These are phyloP conservation scores for Russula compacta DNA, from an alignment of 768 basidiomycete species.

Conservation along the genomic window DNA sequence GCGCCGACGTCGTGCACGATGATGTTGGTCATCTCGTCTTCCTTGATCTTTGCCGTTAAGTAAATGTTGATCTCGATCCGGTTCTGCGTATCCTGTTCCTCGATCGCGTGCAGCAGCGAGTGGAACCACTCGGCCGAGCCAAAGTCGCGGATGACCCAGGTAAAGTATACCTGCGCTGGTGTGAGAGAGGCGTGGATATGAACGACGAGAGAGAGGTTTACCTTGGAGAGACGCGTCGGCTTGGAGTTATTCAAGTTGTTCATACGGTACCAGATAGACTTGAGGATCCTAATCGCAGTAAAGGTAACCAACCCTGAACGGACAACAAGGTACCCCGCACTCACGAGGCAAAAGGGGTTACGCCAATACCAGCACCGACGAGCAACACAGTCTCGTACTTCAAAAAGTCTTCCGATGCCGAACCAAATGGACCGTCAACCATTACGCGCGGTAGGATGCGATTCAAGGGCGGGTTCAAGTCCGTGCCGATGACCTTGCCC, in stretches of 20 bases:
- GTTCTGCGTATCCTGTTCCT: conserved; percentile 81
- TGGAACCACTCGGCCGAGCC: conserved; percentile 91
- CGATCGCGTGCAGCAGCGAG: conserved; percentile 84
- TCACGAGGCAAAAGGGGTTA: conserved; percentile 93
- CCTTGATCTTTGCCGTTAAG: conserved; percentile 82
- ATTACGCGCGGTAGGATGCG: conserved; percentile 81
- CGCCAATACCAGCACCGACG: conserved; percentile 92
- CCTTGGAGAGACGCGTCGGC: conserved; percentile 80
- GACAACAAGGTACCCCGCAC: conserved; percentile 29
- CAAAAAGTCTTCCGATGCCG: conserved; percentile 83
- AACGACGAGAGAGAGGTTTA: conserved; percentile 19
- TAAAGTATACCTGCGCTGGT: conserved; percentile 60
- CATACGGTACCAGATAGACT: conserved; percentile 95
- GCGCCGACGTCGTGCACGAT: conserved; percentile 89
- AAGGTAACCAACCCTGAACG: neutral
- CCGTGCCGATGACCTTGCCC: conserved; percentile 53
- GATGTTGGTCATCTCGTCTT: conserved; percentile 92
- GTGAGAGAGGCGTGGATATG: neutral
- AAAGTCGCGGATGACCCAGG: conserved; percentile 93
- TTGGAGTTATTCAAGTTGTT: conserved; percentile 71
- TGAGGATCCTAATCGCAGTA: conserved; percentile 48
- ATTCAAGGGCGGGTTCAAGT: conserved; percentile 51
- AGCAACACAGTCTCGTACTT: conserved; percentile 85
- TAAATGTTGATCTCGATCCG: conserved; percentile 92
- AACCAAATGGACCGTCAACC: conserved; percentile 95